Evolutionary conservation across 2,329 filamentous ascomycete species (phyloP).

Genomic region (Ceratocystis lukuohia): DNA sequence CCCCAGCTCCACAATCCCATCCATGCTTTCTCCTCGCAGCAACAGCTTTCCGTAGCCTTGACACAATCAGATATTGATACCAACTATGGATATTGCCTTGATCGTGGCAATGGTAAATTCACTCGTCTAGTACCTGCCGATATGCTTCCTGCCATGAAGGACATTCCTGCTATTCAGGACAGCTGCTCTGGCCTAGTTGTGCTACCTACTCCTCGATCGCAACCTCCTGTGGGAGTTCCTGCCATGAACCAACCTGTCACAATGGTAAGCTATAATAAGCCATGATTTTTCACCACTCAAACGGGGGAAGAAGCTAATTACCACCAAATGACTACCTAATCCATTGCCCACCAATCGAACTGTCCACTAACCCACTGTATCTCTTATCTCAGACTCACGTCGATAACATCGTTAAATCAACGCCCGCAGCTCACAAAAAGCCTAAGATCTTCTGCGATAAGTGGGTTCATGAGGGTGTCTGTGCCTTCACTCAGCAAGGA

Average conservation of each 20-base stretch:
- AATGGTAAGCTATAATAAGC: constrained; percentile 27
- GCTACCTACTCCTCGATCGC: constrained; percentile 30
- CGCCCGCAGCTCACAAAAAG: constrained; percentile 25
- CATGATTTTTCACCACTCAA: not conserved
- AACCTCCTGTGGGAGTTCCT: constrained; percentile 24
- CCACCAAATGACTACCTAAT: not conserved
- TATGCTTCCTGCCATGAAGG: constrained; percentile 33
- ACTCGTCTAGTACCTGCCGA: constrained; percentile 45
- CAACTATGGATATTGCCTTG: constrained; percentile 38
- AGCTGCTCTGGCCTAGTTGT: constrained; percentile 34
- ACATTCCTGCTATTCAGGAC: constrained; percentile 32
- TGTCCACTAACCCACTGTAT: not conserved
- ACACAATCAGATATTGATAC: constrained; percentile 2
- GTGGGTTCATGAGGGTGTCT: constrained; percentile 77
- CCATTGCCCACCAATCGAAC: not conserved
- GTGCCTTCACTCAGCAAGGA: constrained; percentile 72
- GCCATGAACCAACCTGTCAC: constrained; percentile 29
- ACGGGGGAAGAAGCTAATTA: not conserved
- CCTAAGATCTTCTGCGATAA: constrained; percentile 72
- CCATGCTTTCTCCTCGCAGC: not conserved
- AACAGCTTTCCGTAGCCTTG: not conserved
- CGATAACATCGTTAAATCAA: not conserved
- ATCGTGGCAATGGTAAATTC: constrained; percentile 39
- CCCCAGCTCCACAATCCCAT: not conserved
- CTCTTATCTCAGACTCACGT: constrained; percentile 2